Conservation (phyloP, 2,329 filamentous ascomycete genomes). For the Scytalidium sp. region DNA sequence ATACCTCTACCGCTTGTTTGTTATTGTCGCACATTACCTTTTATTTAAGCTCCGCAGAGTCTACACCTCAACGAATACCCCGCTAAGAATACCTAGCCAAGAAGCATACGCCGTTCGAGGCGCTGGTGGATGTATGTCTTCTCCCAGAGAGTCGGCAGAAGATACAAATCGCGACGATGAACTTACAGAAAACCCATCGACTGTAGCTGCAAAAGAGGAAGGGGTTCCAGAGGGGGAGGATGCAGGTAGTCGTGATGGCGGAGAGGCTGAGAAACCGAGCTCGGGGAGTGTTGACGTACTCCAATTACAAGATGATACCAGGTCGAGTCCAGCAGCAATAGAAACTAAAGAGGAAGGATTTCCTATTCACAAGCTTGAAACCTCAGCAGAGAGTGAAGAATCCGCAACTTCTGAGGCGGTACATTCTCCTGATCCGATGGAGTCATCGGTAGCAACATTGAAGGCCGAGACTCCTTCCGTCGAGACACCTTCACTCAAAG, state of each 20-base stretch:
- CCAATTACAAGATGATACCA: not conserved
- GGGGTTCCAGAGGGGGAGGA: not conserved
- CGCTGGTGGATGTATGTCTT: conserved; percentile 29
- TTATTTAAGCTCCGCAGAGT: not conserved
- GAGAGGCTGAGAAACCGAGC: not conserved
- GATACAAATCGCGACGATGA: conserved; percentile 19
- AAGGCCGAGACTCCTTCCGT: conserved; percentile 19
- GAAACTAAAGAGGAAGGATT: not conserved
- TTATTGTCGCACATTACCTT: not conserved
- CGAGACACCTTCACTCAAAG: conserved; percentile 4
- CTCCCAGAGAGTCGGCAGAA: conserved; percentile 23
- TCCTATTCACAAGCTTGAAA: not conserved
- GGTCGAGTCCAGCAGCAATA: not conserved
- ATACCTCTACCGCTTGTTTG: not conserved
- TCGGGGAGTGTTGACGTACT: not conserved
- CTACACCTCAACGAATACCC: conserved; percentile 16
- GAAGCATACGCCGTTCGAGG: conserved; percentile 21
- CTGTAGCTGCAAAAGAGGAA: conserved; percentile 4
- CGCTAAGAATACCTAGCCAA: conserved; percentile 19
- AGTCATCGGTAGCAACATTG: conserved; percentile 31
- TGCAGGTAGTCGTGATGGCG: not conserved
- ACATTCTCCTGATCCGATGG: conserved; percentile 21
- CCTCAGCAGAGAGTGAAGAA: conserved; percentile 1
- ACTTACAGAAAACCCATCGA: conserved; percentile 8
- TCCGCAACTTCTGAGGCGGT: not conserved